Evolutionary conservation across 345 rosid genomes (phyloP).

Genomic region (Bruguiera gymnorhiza): DNA sequence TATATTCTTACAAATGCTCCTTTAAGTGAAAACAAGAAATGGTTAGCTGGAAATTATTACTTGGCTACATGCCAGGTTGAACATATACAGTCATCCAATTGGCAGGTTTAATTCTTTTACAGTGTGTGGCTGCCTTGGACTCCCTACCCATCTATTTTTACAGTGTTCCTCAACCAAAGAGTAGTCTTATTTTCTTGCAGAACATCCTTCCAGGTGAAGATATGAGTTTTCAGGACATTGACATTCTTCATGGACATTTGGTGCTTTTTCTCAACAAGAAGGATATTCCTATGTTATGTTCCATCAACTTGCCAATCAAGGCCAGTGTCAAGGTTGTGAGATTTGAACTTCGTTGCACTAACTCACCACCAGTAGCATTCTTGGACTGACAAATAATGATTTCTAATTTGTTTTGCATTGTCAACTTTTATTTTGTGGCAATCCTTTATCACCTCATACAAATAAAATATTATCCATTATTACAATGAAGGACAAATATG

Average conservation of each 20-base stretch:
- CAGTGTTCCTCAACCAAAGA: background rate
- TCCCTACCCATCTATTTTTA: background rate
- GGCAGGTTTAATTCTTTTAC: constrained; percentile 48
- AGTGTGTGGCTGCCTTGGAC: background rate
- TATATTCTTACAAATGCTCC: constrained; percentile 78
- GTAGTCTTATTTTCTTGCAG: constrained; percentile 33
- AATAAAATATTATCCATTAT: too few relatives aligned
- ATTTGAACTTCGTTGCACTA: background rate
- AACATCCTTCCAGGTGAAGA: constrained; percentile 58
- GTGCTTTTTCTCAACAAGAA: constrained; percentile 60
- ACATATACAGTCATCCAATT: constrained; percentile 41
- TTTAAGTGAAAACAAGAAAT: constrained; percentile 32
- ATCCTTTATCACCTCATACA: too few relatives aligned
- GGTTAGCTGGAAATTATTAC: constrained; percentile 50
- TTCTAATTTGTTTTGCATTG: background rate
- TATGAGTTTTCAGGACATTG: constrained; percentile 73
- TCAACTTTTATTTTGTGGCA: background rate
- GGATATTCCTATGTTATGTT: constrained; percentile 60
- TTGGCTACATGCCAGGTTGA: constrained; percentile 52
- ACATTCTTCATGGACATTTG: constrained; percentile 64
- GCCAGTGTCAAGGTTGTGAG: constrained; percentile 42
- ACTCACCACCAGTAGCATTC: background rate
- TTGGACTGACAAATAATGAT: background rate
- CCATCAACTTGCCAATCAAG: constrained; percentile 61
- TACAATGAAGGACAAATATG: too few relatives aligned